A percentile compares a stretch with the other conserved stretches of the same genome.
These are phyloP conservation scores for Chaetomidium leptoderma DNA, from an alignment of 495 filamentous ascomycete species.

Conservation along the genomic window DNA sequence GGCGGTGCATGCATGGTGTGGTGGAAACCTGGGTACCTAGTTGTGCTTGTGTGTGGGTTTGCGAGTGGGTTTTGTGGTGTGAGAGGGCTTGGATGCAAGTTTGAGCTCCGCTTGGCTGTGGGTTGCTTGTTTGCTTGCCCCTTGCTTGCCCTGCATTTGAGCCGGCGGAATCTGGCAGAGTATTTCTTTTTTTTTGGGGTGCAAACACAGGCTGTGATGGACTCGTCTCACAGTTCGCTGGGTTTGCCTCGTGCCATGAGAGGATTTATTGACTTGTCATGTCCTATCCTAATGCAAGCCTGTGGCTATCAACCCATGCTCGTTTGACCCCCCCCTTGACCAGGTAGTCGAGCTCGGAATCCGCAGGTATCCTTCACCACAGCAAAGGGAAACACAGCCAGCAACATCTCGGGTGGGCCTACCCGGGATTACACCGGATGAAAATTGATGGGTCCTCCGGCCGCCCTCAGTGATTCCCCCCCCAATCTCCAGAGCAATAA, in stretches of 20 bases:
- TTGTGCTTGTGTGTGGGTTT: background rate
- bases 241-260: too few species aligned
- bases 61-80: background rate
- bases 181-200: too few species aligned
- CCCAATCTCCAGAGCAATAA: conserved; percentile 7
- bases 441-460: background rate
- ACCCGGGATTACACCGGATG: too few species aligned
- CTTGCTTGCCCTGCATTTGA: background rate
- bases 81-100: background rate
- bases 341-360: too few species aligned
- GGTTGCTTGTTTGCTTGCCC: background rate
- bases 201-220: background rate
- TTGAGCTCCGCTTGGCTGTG: conserved; percentile 3
- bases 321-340: too few species aligned
- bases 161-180: background rate
- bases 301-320: too few species aligned
- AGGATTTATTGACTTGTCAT: too few species aligned
- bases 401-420: background rate
- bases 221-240: too few species aligned
- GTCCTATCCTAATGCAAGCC: too few species aligned
- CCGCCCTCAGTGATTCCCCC: background rate
- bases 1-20: background rate
- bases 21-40: background rate
- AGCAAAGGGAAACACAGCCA: background rate
- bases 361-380: background rate